A percentile compares a stretch with the other conserved stretches of the same genome.
Evolutionary conservation across 2,329 filamentous ascomycete genomes (phyloP).

Genomic region (Elsinoe necatrix): DNA sequence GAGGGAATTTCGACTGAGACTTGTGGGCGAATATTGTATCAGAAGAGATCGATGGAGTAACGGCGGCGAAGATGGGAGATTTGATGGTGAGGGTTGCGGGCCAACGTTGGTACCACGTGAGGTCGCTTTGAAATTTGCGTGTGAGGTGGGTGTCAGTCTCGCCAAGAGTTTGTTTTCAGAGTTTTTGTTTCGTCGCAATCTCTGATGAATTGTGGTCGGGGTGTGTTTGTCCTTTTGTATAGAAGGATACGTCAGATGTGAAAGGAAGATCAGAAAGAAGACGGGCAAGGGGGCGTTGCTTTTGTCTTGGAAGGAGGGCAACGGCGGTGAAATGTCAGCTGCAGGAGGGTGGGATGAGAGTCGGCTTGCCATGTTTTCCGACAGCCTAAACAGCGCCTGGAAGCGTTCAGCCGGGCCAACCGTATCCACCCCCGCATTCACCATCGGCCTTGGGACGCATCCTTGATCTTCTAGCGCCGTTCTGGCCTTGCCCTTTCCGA

Average conservation of each 20-base stretch:
- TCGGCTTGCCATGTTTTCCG: neutral
- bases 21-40: neutral
- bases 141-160: constrained; percentile 4
- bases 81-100: constrained; percentile 93
- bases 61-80: constrained; percentile 50
- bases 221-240: neutral
- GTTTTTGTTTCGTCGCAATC: neutral
- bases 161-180: neutral
- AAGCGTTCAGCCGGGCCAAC: constrained; percentile 1
- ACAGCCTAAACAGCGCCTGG: neutral
- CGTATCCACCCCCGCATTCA: constrained; percentile 9
- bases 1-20: constrained; percentile 7
- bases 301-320: constrained; percentile 3
- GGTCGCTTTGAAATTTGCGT: constrained; percentile 1
- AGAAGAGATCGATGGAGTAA: constrained; percentile 8
- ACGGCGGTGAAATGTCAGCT: constrained; percentile 8
- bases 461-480: neutral
- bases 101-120: constrained; percentile 5
- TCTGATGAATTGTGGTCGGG: neutral
- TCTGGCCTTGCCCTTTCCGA: neutral
- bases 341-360: neutral
- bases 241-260: neutral
- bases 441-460: neutral
- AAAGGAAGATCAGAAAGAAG: neutral
- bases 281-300: neutral